These are phyloP conservation scores for Aspergillus sparsus DNA, from an alignment of 495 filamentous ascomycete genomes.

Conservation along the genomic window DNA sequence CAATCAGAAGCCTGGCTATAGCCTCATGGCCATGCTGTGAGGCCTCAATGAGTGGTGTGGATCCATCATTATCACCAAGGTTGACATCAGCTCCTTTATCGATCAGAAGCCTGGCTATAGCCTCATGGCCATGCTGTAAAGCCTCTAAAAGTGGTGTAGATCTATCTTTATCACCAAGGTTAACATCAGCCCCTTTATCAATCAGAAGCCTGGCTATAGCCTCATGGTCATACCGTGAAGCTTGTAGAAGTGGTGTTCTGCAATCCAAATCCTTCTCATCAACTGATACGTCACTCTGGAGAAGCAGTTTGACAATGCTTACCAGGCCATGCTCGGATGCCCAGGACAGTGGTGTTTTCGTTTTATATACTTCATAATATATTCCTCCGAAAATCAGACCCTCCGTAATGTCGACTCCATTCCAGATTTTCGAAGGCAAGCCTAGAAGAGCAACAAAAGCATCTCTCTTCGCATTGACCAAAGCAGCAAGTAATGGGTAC, in stretches of 20 bases:
- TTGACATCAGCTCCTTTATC: no score
- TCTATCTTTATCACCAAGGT: neutral
- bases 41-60: no score
- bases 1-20: constrained; percentile 2
- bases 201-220: constrained; percentile 3
- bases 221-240: no score
- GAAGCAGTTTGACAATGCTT: neutral
- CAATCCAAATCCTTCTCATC: neutral
- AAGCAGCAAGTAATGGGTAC: constrained; percentile 4
- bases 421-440: neutral
- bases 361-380: neutral
- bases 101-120: no score
- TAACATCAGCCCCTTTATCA: constrained; percentile 1
- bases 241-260: no score
- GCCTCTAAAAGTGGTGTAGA: no score
- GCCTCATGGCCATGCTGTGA: neutral
- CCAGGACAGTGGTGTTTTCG: neutral
- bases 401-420: constrained; percentile 5
- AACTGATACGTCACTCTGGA: neutral
- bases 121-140: no score
- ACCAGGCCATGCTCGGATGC: neutral
- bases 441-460: neutral
- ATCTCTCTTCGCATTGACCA: neutral
- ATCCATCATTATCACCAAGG: no score
- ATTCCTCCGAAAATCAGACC: neutral